Conservation (phyloP, 331 rosid genomes). For the Arachis monticola region DNA sequence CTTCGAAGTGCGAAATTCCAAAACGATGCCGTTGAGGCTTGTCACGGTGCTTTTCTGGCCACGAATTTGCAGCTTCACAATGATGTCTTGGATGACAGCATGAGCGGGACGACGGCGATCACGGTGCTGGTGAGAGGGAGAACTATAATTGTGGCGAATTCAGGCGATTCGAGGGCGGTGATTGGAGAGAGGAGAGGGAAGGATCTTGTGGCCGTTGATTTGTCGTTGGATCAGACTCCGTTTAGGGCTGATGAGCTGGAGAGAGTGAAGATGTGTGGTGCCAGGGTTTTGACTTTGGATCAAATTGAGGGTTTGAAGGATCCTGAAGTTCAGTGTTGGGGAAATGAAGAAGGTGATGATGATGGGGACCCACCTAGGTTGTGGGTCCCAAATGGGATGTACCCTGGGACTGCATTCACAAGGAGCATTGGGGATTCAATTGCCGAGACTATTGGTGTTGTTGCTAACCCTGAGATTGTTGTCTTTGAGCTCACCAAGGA, state of each 20-base stretch:
- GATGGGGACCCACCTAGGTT: conserved; percentile 98
- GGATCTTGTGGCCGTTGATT: conserved; percentile 83
- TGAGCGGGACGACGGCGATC: conserved; percentile 97
- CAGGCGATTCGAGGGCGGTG: conserved; percentile 96
- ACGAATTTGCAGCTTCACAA: conserved; percentile 81
- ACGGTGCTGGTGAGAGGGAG: conserved; percentile 84
- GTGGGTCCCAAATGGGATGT: conserved; percentile 98
- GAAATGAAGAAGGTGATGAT: conserved; percentile 90
- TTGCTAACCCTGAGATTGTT: conserved; percentile 91
- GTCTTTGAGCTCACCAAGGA: conserved; percentile 80
- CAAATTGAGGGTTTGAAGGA: conserved; percentile 97
- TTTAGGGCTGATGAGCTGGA: conserved; percentile 82
- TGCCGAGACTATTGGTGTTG: conserved; percentile 96
- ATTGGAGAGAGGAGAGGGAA: conserved; percentile 80
- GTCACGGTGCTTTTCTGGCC: conserved; percentile 67
- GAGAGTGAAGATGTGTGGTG: conserved; percentile 93
- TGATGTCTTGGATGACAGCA: conserved; percentile 80
- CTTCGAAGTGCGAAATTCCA: conserved; percentile 64
- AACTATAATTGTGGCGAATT: conserved; percentile 84
- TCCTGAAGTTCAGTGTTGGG: conserved; percentile 97
- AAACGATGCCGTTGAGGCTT: conserved; percentile 81
- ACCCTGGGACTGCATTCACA: conserved; percentile 97
- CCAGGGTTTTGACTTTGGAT: conserved; percentile 94
- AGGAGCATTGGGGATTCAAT: conserved; percentile 94
- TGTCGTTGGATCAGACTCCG: conserved; percentile 94